Evolutionary conservation across 108 stramenopile species (phyloP).

Genomic region (Bacterosira constricta): DNA sequence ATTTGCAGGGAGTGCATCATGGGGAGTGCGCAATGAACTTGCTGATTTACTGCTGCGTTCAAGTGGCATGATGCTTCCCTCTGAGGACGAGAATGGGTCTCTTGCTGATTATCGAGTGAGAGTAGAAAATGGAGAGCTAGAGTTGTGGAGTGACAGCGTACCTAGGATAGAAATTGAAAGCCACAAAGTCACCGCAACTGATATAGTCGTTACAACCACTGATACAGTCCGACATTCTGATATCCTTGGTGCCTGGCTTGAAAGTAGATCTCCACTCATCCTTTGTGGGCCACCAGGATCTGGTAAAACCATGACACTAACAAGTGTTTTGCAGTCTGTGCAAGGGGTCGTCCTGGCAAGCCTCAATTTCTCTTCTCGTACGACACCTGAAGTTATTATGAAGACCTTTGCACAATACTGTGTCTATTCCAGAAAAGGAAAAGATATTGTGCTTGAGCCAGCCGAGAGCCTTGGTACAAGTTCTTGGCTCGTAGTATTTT

Average conservation of each 20-base stretch:
- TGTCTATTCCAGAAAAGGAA: conserved; percentile 87
- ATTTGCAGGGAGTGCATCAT: conserved; percentile 89
- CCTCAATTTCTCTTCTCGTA: conserved; percentile 95
- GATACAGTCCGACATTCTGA: conserved; percentile 96
- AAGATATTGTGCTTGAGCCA: conserved; percentile 84
- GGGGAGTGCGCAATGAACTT: conserved; percentile 82
- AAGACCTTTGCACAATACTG: conserved; percentile 96
- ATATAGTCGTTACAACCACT: conserved; percentile 95
- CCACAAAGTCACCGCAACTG: conserved; percentile 77
- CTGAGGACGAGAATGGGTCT: conserved; percentile 44
- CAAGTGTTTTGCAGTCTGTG: conserved; percentile 88
- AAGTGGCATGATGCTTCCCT: conserved; percentile 75
- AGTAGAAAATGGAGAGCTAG: conserved; percentile 94
- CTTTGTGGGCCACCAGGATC: conserved; percentile 97
- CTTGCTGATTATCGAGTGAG: conserved; percentile 87
- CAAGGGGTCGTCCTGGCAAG: conserved; percentile 92
- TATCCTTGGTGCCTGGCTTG: conserved; percentile 94
- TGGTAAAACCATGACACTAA: conserved; percentile 99
- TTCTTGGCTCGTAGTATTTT: conserved; percentile 97
- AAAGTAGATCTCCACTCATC: conserved; percentile 87
- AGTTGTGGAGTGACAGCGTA: conserved; percentile 92
- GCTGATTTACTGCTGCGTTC: conserved; percentile 75
- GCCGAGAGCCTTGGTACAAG: conserved; percentile 72
- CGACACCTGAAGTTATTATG: conserved; percentile 95
- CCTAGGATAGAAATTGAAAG: conserved; percentile 94